Conservation (phyloP, 768 basidiomycete species). For the Neoboletus brunneissimus region DNA sequence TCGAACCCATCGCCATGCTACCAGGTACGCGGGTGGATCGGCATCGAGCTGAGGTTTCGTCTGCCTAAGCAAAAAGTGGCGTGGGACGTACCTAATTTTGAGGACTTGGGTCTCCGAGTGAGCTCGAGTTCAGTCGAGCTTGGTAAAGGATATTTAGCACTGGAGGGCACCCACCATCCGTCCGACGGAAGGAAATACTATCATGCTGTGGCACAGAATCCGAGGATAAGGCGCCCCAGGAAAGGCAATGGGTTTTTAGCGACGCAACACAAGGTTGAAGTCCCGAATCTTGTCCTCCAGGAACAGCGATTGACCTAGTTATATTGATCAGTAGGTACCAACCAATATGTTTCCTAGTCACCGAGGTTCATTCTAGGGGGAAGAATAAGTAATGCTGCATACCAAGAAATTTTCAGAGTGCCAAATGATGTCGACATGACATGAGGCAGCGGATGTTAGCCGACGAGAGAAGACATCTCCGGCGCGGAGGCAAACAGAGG, state of each 20-base stretch:
- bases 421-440: slow-evolving; percentile 1
- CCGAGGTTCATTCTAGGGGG: neutral
- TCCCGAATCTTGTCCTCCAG: slow-evolving; percentile 4
- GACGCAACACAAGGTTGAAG: too few species aligned
- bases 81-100: neutral
- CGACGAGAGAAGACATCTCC: slow-evolving; percentile 15
- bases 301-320: slow-evolving; percentile 4
- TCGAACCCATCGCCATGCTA: neutral
- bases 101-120: neutral
- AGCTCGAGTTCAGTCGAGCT: neutral
- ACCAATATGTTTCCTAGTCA: neutral
- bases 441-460: slow-evolving; percentile 21
- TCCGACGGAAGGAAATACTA: neutral
- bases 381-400: slow-evolving; percentile 5
- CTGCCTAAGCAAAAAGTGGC: neutral
- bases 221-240: too few species aligned
- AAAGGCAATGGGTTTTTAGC: too few species aligned
- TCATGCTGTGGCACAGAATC: too few species aligned
- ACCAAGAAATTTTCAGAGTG: slow-evolving; percentile 9
- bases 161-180: neutral
- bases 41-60: neutral
- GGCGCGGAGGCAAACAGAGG: slow-evolving; percentile 19
- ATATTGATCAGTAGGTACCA: neutral
- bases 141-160: slow-evolving; percentile 8
- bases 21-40: slow-evolving; percentile 4